A percentile compares a stretch with the other conserved stretches of the same genome.
phyloP scores from a whole-genome alignment of 306 rosid genomes.

The Quercus aquifolioides region DNA sequence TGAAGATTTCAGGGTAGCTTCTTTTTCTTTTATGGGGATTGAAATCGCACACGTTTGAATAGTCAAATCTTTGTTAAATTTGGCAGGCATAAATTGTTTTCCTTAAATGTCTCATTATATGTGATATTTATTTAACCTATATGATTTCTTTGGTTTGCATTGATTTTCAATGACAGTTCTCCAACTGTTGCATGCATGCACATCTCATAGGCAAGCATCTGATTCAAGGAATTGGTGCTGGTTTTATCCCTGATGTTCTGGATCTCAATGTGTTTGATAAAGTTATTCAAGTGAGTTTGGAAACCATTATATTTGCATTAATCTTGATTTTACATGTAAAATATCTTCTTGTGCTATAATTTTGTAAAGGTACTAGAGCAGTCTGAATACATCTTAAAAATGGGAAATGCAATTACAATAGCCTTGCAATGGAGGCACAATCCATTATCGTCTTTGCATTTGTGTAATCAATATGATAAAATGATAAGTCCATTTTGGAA shows the following conservation, averaged over 20 bases:
- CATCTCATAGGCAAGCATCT: constrained; percentile 55
- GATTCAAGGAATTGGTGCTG: constrained; percentile 82
- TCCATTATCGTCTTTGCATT: neutral
- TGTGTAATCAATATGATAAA: neutral
- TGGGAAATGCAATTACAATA: neutral
- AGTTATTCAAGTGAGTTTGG: constrained; percentile 51
- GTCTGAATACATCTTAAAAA: neutral
- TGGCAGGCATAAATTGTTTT: neutral
- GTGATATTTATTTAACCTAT: neutral
- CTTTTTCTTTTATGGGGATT: constrained; percentile 3
- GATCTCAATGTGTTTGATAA: constrained; percentile 61
- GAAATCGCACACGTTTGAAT: neutral
- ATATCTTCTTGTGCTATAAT: neutral
- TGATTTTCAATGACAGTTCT: neutral
- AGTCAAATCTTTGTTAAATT: neutral
- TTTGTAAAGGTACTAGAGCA: no score
- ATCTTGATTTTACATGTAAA: neutral
- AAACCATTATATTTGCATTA: neutral
- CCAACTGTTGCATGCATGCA: constrained; percentile 8
- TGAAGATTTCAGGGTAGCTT: neutral
- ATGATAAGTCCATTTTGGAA: neutral
- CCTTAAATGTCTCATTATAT: constrained; percentile 1
- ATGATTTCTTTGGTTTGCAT: neutral
- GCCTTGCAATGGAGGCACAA: neutral
- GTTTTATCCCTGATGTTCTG: constrained; percentile 48